Conservation (phyloP, 2,329 filamentous ascomycete species). For the Xylariaceae sp. region DNA sequence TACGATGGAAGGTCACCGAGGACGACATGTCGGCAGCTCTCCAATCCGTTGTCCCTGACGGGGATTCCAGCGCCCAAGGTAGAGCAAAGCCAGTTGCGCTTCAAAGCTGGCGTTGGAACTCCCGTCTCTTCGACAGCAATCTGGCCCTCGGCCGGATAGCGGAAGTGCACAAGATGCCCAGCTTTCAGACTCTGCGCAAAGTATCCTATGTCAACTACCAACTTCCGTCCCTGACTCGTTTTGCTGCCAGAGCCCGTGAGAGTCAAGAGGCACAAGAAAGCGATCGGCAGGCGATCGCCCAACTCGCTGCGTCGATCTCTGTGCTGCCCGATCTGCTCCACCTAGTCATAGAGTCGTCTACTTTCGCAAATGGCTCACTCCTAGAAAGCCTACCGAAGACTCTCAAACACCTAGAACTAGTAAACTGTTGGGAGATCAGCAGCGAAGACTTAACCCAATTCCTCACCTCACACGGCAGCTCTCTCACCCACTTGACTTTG, state of each 20-base stretch:
- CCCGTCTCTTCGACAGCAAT: constrained; percentile 48
- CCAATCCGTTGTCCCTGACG: constrained; percentile 39
- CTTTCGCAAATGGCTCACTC: constrained; percentile 65
- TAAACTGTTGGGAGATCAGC: constrained; percentile 74
- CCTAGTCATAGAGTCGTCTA: constrained; percentile 73
- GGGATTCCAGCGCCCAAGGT: constrained; percentile 40
- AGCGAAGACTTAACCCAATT: constrained; percentile 65
- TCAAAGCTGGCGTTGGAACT: constrained; percentile 61
- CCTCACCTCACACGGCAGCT: constrained; percentile 62
- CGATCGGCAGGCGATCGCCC: constrained; percentile 31
- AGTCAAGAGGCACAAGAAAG: constrained; percentile 27
- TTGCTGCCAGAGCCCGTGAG: constrained; percentile 16
- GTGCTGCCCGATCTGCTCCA: constrained; percentile 62
- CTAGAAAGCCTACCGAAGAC: constrained; percentile 66
- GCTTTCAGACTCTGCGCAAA: constrained; percentile 56
- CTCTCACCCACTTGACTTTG: constrained; percentile 66
- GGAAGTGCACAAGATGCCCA: constrained; percentile 51
- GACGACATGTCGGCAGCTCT: constrained; percentile 63
- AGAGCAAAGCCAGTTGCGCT: constrained; percentile 38
- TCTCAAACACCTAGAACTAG: constrained; percentile 67
- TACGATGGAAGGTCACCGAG: constrained; percentile 65
- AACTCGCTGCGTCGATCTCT: constrained; percentile 47
- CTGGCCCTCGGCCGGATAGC: constrained; percentile 48
- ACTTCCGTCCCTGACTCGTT: constrained; percentile 41
- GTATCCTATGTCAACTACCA: constrained; percentile 65